Evolutionary conservation across 208 protist genomes (phyloP).

Genomic region (Borovskyia barvae): DNA sequence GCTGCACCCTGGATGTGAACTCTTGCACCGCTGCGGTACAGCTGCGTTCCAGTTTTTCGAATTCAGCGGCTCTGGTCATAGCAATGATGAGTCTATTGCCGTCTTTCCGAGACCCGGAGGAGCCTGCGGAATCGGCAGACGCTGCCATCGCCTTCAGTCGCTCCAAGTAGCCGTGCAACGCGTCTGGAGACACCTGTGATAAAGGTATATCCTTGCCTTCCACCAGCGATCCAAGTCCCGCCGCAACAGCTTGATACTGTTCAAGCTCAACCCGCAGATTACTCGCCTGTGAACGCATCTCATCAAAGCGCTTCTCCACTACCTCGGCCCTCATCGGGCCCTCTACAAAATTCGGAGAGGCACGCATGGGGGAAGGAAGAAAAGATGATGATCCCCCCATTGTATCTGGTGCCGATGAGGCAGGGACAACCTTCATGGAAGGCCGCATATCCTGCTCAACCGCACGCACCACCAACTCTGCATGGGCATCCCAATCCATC

Average conservation of each 20-base stretch:
- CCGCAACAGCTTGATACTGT: slow-evolving; percentile 22
- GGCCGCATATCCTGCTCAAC: slow-evolving; percentile 29
- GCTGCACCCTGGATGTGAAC: slow-evolving; percentile 3
- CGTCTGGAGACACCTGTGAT: slow-evolving; percentile 11
- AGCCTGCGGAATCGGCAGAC: neutral
- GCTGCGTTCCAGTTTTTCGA: slow-evolving; percentile 3
- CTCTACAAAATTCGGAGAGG: neutral
- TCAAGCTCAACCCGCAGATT: slow-evolving; percentile 34
- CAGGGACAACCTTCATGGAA: slow-evolving; percentile 19
- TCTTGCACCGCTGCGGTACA: neutral
- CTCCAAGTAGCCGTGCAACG: slow-evolving; percentile 14
- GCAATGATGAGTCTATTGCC: neutral
- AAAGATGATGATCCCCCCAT: neutral
- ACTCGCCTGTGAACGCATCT: slow-evolving; percentile 12
- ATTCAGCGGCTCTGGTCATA: neutral
- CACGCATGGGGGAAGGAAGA: neutral
- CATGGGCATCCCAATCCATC: slow-evolving; percentile 33
- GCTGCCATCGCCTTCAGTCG: neutral
- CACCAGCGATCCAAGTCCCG: slow-evolving; percentile 11
- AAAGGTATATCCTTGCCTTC: slow-evolving; percentile 15
- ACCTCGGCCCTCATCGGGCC: too few species aligned
- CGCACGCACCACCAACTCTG: slow-evolving; percentile 25
- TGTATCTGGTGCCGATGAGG: neutral
- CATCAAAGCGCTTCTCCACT: neutral
- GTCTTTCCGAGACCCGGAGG: neutral